Base-by-base conservation (phyloP, 768 basidiomycete species). In the Kwoniella pini region DNA sequence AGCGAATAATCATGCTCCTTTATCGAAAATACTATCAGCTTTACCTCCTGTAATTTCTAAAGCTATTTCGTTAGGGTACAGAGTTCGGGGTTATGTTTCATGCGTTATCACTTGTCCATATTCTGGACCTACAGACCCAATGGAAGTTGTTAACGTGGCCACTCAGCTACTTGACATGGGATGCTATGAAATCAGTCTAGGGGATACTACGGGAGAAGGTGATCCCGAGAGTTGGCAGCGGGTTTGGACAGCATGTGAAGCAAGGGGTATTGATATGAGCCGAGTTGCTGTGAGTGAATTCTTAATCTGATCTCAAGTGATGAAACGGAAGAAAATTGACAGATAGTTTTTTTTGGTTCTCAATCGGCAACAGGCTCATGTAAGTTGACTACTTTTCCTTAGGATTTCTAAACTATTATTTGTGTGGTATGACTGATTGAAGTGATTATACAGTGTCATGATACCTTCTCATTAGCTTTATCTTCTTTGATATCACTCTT, bases 181-280 rank as follows among this genome's bases (percentile, higher is more conserved):
- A 0, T 95, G 91, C 74, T 95, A 95, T 75, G 90, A 98, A 77
- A 85, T 94, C 50, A 69, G 68, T 68, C 79, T 97, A 21, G 92
- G 91, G 0, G 95, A 98, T 75, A 98, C 94, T 2, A 89, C 90
- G 1, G 94, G 94, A 0, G 85, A 85, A 46, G 94, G 89, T 1
- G 88, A 87, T 45, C 91, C 93, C 0, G 79, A 81, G 24, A 84
- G 84, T 38, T 84, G 94, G 28, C 78, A 81, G 5, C 80, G 82
- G 63, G 84, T 97, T 81, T 79, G 96, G 46, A 84, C 86, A 60
- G 86, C 85, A 46, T 87, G 91, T 11, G 83, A 83, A 76, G 84
- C 15, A 21, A 83, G 66, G 79, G 80, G 36, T 81, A 90, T 27
- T 82, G 85, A 62, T 0, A 84, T 88, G 0, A 80, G 82, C 36